phyloP scores from a whole-genome alignment of 768 basidiomycete genomes.

The Dioszegia crocea region DNA sequence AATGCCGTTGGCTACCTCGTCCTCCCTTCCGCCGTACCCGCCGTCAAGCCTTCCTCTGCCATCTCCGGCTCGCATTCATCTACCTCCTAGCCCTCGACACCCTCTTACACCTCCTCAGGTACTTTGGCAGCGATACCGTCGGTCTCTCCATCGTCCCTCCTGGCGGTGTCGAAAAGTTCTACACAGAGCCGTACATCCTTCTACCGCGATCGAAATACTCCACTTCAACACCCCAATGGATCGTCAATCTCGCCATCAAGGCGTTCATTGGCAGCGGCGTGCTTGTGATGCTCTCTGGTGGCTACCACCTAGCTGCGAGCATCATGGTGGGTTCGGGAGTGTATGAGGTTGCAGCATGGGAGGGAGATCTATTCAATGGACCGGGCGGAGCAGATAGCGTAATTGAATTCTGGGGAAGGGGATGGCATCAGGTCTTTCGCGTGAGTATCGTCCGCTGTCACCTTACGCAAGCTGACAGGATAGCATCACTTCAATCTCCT shows the following conservation, averaged over 20 bases:
- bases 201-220: constrained; percentile 9
- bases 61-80: constrained; percentile 12
- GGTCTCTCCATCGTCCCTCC: constrained; percentile 10
- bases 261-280: constrained; percentile 15
- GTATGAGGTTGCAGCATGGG: constrained; percentile 39
- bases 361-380: constrained; percentile 34
- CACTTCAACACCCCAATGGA: constrained; percentile 7
- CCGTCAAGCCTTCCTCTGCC: constrained; percentile 19
- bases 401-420: constrained; percentile 45
- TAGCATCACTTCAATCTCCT: constrained; percentile 41
- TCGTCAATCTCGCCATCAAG: constrained; percentile 15
- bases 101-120: constrained; percentile 20
- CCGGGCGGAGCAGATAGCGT: constrained; percentile 41
- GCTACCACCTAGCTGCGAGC: constrained; percentile 25
- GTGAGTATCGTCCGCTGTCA: constrained; percentile 12
- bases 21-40: constrained; percentile 18
- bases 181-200: constrained; percentile 15
- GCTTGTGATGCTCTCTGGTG: constrained; percentile 21
- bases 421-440: constrained; percentile 46
- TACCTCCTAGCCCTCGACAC: constrained; percentile 31
- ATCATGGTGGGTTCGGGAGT: constrained; percentile 21
- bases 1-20: constrained; percentile 14
- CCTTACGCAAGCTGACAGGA: background rate
- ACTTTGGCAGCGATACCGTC: constrained; percentile 21
- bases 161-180: constrained; percentile 24